These are phyloP conservation scores for Hirschfeldia incana DNA, from an alignment of 345 rosid genomes.

Conservation along the genomic window DNA sequence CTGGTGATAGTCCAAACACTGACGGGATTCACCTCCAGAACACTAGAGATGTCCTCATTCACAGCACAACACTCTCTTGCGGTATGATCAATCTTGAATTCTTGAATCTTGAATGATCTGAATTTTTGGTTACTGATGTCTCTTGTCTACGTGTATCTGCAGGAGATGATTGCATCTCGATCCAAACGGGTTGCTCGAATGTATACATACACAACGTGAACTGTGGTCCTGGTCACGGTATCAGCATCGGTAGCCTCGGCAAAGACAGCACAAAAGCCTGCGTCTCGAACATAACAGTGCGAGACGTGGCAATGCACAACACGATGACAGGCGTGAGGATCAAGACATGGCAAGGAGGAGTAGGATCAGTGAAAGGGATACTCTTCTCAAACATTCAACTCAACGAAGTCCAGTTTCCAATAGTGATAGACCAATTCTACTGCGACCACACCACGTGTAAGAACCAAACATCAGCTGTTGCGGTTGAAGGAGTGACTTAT, in stretches of 20 bases:
- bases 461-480: conserved; percentile 86
- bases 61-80: conserved; percentile 69
- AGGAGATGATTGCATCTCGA: conserved; percentile 96
- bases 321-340: conserved; percentile 91
- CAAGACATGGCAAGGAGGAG: conserved; percentile 99
- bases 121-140: neutral
- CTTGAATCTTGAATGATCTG: conserved; percentile 12
- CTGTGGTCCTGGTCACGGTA: conserved; percentile 98
- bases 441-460: conserved; percentile 76
- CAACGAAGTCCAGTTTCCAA: conserved; percentile 83
- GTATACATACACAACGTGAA: conserved; percentile 77
- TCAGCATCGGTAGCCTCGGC: conserved; percentile 95
- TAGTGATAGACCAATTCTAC: conserved; percentile 85
- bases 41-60: conserved; percentile 80
- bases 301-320: conserved; percentile 76
- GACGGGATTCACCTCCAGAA: conserved; percentile 97
- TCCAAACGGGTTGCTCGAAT: conserved; percentile 94
- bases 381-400: conserved; percentile 91
- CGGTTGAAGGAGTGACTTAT: conserved; percentile 81
- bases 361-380: conserved; percentile 82
- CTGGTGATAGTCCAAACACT: conserved; percentile 95
- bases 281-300: conserved; percentile 87
- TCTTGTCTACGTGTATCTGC: conserved; percentile 35
- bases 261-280: conserved; percentile 80
- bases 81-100: conserved; percentile 46